Conservation (phyloP, 2,329 filamentous ascomycete species). For the Aspergillus brasiliensis region DNA sequence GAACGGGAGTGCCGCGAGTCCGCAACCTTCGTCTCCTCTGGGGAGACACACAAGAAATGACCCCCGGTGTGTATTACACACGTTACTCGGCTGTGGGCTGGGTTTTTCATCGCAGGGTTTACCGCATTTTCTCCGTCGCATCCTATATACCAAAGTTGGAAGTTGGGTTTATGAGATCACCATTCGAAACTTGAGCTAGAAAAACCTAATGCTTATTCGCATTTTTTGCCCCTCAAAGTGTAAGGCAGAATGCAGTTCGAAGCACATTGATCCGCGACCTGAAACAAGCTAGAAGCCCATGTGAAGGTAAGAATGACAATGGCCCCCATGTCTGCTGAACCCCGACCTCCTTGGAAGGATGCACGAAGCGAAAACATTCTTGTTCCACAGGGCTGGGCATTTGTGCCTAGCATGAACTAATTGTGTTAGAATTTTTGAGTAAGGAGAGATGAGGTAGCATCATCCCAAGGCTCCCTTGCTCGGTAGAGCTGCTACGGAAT, state of each 20-base stretch:
- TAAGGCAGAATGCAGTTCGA: constrained; percentile 3
- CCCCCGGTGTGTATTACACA: not conserved
- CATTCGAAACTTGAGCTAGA: not conserved
- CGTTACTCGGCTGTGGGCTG: not conserved
- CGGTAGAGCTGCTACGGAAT: not conserved
- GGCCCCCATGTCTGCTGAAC: not conserved
- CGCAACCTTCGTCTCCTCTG: not conserved
- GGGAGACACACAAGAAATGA: not conserved
- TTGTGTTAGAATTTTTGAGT: not conserved
- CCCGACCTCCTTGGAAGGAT: not conserved
- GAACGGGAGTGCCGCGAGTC: not conserved
- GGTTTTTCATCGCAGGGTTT: not conserved
- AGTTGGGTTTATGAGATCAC: not conserved
- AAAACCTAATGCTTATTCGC: not conserved
- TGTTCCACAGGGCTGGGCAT: constrained; percentile 6
- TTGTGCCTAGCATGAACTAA: not conserved
- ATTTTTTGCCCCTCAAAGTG: not conserved
- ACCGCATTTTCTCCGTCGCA: not conserved
- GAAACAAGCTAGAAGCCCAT: constrained; percentile 13
- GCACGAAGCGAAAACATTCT: not conserved
- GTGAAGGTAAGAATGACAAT: not conserved
- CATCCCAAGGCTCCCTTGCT: not conserved
- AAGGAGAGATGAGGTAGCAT: not conserved
- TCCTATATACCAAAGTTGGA: not conserved
- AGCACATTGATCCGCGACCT: constrained; percentile 9